Conservation (phyloP, 202 grass and related monocot species). For the Carex sylvatica region DNA sequence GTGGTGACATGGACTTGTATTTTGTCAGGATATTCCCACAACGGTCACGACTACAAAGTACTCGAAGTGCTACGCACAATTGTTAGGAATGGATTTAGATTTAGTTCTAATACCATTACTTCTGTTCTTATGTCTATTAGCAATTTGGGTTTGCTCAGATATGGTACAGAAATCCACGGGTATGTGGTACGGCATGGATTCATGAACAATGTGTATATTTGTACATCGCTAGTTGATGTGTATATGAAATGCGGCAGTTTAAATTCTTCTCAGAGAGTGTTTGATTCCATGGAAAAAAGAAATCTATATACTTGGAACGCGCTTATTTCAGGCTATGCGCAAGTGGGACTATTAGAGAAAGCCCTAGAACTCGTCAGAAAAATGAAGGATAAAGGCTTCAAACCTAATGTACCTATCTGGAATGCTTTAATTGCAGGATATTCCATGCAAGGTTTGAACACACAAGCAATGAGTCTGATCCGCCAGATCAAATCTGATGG, state of each 20-base stretch:
- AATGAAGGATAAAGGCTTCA: constrained; percentile 55
- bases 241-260: constrained; percentile 64
- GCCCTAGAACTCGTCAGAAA: constrained; percentile 52
- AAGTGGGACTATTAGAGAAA: constrained; percentile 33
- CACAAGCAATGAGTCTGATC: constrained; percentile 56
- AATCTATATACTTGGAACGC: constrained; percentile 84
- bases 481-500: constrained; percentile 57
- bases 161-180: constrained; percentile 58
- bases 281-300: constrained; percentile 46
- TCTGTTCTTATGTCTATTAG: constrained; percentile 61
- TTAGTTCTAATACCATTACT: constrained; percentile 50
- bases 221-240: constrained; percentile 68
- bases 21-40: constrained; percentile 59
- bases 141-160: constrained; percentile 34
- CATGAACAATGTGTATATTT: constrained; percentile 48
- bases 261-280: constrained; percentile 45
- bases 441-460: constrained; percentile 50
- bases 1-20: constrained; percentile 74
- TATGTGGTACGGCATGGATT: constrained; percentile 52
- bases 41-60: constrained; percentile 44
- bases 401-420: constrained; percentile 78
- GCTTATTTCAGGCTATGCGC: constrained; percentile 59
- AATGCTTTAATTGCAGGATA: constrained; percentile 77
- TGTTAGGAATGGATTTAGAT: constrained; percentile 34
- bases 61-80: constrained; percentile 41